Evolutionary conservation across 1,284 basidiomycete species (phyloP).

Genomic region (Crepidotus sp.): DNA sequence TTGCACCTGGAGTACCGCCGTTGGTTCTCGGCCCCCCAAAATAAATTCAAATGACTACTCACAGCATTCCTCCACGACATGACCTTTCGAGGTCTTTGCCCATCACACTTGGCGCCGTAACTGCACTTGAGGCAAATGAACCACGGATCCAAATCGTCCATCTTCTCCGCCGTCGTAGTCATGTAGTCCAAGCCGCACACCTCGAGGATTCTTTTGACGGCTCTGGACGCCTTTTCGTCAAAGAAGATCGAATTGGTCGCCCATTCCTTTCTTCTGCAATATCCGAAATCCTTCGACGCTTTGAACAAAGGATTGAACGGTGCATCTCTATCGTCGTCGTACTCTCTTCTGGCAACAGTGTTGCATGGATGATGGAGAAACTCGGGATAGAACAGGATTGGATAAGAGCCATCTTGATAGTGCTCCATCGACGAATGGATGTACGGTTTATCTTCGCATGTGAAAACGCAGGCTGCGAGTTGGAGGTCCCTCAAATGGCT

Average conservation of each 20-base stretch:
- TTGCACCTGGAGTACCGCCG: conserved; percentile 21
- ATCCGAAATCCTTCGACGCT: conserved; percentile 3
- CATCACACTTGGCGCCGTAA: conserved; percentile 26
- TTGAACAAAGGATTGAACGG: conserved; percentile 4
- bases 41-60: conserved; percentile 10
- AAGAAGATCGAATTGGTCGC: conserved; percentile 20
- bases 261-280: conserved; percentile 20
- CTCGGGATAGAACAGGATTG: conserved; percentile 22
- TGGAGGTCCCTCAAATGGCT: conserved; percentile 4
- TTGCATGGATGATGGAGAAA: conserved; percentile 28
- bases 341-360: conserved; percentile 11
- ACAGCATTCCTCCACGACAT: conserved; percentile 29
- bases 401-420: conserved; percentile 6
- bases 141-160: conserved; percentile 27
- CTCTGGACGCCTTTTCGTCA: conserved; percentile 24
- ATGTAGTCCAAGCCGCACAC: conserved; percentile 23
- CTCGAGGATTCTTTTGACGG: conserved; percentile 23
- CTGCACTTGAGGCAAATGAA: conserved; percentile 30
- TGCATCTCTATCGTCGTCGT: not conserved
- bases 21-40: not conserved
- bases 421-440: conserved; percentile 3
- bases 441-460: conserved; percentile 13
- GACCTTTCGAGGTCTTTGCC: conserved; percentile 24
- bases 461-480: conserved; percentile 20
- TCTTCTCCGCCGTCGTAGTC: conserved; percentile 18